Evolutionary conservation across 805 yeast genomes (phyloP), one percentile per base, ranked within the genome.

Genomic region (Candida germanica): DNA sequence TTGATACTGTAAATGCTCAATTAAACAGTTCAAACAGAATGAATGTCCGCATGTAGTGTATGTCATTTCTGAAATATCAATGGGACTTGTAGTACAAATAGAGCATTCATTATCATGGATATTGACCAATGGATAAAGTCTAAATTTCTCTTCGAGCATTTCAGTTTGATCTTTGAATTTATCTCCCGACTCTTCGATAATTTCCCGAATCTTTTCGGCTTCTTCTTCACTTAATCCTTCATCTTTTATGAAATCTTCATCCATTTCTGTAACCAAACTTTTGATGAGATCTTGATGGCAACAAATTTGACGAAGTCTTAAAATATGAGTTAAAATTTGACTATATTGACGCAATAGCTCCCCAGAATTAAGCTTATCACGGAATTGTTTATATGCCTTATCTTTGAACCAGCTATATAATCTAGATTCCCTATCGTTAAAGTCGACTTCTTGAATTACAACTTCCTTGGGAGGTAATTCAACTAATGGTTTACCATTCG

Each of bases 271-370:
- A 26, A 57, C 56, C 2, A 66, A 61, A 7, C 73, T 61, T 3
- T 73, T 71, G 1, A 88, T 73, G 38, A 89, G 63, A 36, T 77
- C 77, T 12, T 83, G 71, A 54, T 91, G 96, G 51, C 96, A 87
- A 54, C 97, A 91, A 0, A 83, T 75, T 55, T 91, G 98, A 40
- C 98, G 70, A 25, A 91, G 66, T 38, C 98, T 68, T 44, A 91
- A 58, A 35, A 91, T 82, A 53, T 86, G 93, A 2, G 93, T 82
- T 46, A 91, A 64, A 47, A 91, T 86, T 19, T 84, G 79, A 2
- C 93, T 77, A 55, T 86, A 91, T 37, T 75, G 77, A 43, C 77
- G 79, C 46, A 85, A 55, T n/a, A 84, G 60, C 40, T 80, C 75
- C 4, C 96, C 96, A 3, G 71, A 64, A 24, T 65, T 72, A 43